phyloP scores from a whole-genome alignment of 495 filamentous ascomycete genomes.

The Durotheca rogersii region DNA sequence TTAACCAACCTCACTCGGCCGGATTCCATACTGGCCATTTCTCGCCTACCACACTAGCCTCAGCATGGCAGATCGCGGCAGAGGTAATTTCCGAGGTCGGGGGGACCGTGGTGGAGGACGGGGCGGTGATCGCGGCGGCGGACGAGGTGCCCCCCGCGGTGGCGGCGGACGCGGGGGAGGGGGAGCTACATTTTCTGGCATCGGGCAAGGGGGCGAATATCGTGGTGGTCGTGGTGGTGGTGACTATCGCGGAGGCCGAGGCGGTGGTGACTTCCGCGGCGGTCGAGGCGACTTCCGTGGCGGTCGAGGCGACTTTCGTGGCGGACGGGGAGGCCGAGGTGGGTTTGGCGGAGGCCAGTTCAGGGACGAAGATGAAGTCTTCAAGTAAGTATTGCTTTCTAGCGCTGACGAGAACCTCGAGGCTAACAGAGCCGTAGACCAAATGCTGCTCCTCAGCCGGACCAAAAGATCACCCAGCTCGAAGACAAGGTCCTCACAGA shows the following conservation, averaged over 20 bases:
- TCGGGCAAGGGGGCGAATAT: slow-evolving; percentile 19
- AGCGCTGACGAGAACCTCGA: not conserved
- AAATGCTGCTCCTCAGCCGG: slow-evolving; percentile 26
- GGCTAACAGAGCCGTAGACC: slow-evolving; percentile 10
- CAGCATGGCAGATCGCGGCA: slow-evolving; percentile 28
- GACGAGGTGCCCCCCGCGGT: slow-evolving; percentile 19
- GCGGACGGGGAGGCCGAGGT: slow-evolving; percentile 24
- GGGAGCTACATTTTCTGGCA: slow-evolving; percentile 2
- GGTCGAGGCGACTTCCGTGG: slow-evolving; percentile 7
- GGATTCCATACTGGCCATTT: not conserved
- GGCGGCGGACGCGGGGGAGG: slow-evolving; percentile 12
- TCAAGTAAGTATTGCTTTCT: slow-evolving; percentile 31
- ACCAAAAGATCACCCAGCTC: slow-evolving; percentile 34
- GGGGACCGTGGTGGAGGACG: slow-evolving; percentile 25
- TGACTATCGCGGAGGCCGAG: slow-evolving; percentile 6
- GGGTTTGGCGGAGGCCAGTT: slow-evolving; percentile 26
- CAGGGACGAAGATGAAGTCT: slow-evolving; percentile 25
- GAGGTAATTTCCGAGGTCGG: slow-evolving; percentile 31
- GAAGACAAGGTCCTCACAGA: slow-evolving; percentile 38
- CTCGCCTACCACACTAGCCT: not conserved
- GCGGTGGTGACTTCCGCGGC: slow-evolving; percentile 10
- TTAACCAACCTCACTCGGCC: not conserved
- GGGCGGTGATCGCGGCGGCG: slow-evolving; percentile 22
- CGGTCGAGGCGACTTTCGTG: slow-evolving; percentile 2
- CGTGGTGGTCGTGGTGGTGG: slow-evolving; percentile 31